Conservation (phyloP, 768 basidiomycete species). For the Xerocomus brunneocitrinus region DNA sequence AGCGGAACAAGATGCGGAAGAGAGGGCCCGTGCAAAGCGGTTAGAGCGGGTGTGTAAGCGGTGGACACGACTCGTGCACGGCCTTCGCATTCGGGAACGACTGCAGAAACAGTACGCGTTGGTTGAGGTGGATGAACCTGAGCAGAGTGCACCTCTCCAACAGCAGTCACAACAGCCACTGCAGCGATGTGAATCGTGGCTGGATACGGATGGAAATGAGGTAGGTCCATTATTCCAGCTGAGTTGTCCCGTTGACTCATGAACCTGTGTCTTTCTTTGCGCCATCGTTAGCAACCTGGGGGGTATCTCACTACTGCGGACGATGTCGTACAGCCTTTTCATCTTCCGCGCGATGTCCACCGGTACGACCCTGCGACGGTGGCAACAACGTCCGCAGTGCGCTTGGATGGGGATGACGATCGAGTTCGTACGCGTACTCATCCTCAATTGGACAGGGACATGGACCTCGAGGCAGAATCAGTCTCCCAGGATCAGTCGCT, state of each 20-base stretch:
- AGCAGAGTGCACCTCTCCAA: not conserved
- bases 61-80: constrained; percentile 86
- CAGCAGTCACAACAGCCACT: constrained; percentile 4
- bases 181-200: constrained; percentile 14
- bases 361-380: constrained; percentile 8
- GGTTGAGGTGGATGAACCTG: not conserved
- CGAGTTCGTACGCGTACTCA: not conserved
- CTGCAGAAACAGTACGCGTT: constrained; percentile 72
- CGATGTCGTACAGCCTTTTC: constrained; percentile 68
- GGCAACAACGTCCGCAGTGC: constrained; percentile 5
- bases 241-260: no score
- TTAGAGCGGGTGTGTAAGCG: constrained; percentile 80
- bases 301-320: constrained; percentile 67
- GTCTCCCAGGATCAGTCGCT: constrained; percentile 5
- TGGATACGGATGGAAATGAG: constrained; percentile 21
- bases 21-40: constrained; percentile 69
- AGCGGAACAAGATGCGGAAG: constrained; percentile 70
- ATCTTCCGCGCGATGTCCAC: constrained; percentile 54
- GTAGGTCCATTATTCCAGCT: constrained; percentile 8
- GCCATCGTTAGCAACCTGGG: constrained; percentile 33
- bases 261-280: not conserved
- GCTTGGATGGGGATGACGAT: not conserved
- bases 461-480: not conserved
- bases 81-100: constrained; percentile 79
- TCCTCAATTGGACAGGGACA: not conserved